phyloP scores from a whole-genome alignment of 495 filamentous ascomycete species.

The Hypoxylon crocopeplum region DNA sequence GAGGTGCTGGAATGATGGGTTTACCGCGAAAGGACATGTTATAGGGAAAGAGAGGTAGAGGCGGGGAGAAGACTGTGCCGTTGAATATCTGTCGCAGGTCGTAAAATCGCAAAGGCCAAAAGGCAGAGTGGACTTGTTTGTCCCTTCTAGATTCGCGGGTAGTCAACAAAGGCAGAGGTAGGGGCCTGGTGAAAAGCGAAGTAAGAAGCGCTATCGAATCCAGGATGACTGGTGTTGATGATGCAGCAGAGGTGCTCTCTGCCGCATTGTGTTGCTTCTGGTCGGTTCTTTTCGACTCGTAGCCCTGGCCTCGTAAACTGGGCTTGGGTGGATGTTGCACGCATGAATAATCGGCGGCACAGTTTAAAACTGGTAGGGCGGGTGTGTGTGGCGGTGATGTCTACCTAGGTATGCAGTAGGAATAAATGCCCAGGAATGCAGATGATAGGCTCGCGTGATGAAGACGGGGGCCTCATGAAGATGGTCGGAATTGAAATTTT shows the following conservation, averaged over 20 bases:
- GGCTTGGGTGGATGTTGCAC: slow-evolving; percentile 16
- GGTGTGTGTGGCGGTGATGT: slow-evolving; percentile 7
- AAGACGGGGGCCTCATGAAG: background rate
- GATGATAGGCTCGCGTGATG: slow-evolving; percentile 32
- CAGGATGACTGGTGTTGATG: slow-evolving; percentile 48
- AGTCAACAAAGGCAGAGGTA: slow-evolving; percentile 23
- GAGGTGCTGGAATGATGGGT: slow-evolving; percentile 64
- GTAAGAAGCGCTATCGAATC: slow-evolving; percentile 49
- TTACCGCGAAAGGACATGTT: slow-evolving; percentile 48
- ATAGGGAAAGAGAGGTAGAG: slow-evolving; percentile 55
- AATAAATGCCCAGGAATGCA: slow-evolving; percentile 12
- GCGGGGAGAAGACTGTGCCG: slow-evolving; percentile 57
- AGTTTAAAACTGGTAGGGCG: slow-evolving; percentile 9
- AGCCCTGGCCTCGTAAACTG: slow-evolving; percentile 16
- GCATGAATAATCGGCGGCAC: slow-evolving; percentile 21
- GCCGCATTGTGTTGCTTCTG: slow-evolving; percentile 43
- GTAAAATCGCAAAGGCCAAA: slow-evolving; percentile 53
- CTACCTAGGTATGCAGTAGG: background rate
- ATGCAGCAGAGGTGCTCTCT: slow-evolving; percentile 44
- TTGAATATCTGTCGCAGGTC: slow-evolving; percentile 55
- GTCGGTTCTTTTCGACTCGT: slow-evolving; percentile 20
- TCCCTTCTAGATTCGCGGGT: slow-evolving; percentile 57
- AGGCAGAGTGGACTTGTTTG: slow-evolving; percentile 50
- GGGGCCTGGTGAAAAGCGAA: slow-evolving; percentile 22
- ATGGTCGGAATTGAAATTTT: slow-evolving; percentile 10